phyloP scores from a whole-genome alignment of 257 asterid species.

The Solanum dulcamara region DNA sequence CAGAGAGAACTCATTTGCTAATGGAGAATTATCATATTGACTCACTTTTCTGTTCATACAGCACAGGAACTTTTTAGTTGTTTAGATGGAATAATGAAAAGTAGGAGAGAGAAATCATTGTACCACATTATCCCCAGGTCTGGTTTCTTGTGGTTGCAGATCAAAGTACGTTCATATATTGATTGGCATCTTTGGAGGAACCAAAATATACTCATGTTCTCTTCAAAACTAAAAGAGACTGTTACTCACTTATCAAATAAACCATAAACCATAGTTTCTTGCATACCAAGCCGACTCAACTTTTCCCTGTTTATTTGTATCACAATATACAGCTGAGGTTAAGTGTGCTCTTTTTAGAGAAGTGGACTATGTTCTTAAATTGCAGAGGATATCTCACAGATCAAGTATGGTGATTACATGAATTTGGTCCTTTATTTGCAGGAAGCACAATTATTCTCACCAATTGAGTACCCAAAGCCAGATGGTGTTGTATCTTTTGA shows the following conservation, averaged over 20 bases:
- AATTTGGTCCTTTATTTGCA: constrained; percentile 23
- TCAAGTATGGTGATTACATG: neutral
- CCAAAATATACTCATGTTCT: neutral
- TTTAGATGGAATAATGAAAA: neutral
- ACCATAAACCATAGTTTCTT: neutral
- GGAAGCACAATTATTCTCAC: constrained; percentile 56
- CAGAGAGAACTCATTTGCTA: neutral
- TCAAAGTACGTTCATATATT: neutral
- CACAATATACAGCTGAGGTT: neutral
- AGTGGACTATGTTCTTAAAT: neutral
- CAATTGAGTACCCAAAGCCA: constrained; percentile 81
- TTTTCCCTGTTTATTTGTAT: neutral
- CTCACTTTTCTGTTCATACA: neutral
- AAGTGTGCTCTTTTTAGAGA: neutral
- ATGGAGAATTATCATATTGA: neutral
- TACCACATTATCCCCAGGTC: neutral
- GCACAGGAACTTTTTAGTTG: neutral
- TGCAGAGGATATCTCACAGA: neutral
- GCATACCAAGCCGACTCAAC: neutral
- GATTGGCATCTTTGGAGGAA: neutral
- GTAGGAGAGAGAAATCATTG: neutral
- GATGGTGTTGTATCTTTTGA: constrained; percentile 82
- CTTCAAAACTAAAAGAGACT: neutral
- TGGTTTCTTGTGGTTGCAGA: neutral
- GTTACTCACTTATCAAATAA: neutral